Conservation (phyloP, 306 rosid genomes). For the Heteromeles arbutifolia region DNA sequence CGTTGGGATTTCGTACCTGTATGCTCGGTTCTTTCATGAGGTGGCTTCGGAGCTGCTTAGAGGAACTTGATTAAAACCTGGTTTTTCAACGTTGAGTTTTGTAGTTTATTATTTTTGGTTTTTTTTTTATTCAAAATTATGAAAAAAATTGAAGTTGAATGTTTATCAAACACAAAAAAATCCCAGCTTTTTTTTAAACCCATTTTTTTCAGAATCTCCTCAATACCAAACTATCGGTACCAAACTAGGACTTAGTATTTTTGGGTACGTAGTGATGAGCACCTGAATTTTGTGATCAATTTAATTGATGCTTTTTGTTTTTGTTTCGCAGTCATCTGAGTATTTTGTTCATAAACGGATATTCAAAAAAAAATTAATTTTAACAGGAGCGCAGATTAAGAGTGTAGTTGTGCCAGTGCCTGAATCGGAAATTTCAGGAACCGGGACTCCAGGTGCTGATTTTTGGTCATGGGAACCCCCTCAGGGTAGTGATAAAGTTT, state of each 20-base stretch:
- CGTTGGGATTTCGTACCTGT: slow-evolving; percentile 86
- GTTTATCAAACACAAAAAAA: too few relatives aligned
- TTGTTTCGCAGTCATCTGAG: neutral
- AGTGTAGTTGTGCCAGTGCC: slow-evolving; percentile 24
- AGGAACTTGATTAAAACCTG: slow-evolving; percentile 63
- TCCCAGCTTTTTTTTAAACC: too few relatives aligned
- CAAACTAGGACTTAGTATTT: neutral
- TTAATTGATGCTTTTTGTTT: neutral
- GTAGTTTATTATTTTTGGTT: too few relatives aligned
- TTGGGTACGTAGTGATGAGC: neutral
- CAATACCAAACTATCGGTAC: too few relatives aligned
- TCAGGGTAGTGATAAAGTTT: slow-evolving; percentile 19
- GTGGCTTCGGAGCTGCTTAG: slow-evolving; percentile 72
- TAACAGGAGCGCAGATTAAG: slow-evolving; percentile 3
- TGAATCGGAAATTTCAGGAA: slow-evolving; percentile 34
- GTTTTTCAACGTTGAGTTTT: too few relatives aligned
- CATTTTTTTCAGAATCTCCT: too few relatives aligned
- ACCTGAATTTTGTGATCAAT: neutral
- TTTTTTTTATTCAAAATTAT: too few relatives aligned
- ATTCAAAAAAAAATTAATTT: neutral
- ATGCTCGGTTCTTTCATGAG: slow-evolving; percentile 83
- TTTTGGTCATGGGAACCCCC: slow-evolving; percentile 99
- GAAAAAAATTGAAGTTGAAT: too few relatives aligned
- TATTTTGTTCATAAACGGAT: too few relatives aligned
- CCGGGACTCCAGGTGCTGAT: slow-evolving; percentile 77